A percentile compares a stretch with the other conserved stretches of the same genome.
phyloP scores from a whole-genome alignment of 179 eudicot genomes.

The Camellia oleifera region DNA sequence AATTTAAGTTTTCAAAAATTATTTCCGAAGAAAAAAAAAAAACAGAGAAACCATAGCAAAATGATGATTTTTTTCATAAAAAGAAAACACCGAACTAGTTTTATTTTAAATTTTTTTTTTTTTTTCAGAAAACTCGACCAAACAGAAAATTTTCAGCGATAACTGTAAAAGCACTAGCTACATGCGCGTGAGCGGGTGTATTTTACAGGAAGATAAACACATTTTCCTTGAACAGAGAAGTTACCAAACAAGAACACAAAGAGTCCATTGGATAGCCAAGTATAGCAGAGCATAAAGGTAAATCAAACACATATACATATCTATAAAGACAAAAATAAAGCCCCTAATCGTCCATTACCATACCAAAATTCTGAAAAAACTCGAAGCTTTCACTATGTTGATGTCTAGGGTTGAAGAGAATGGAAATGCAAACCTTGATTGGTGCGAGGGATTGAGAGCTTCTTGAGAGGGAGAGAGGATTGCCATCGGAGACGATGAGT shows the following conservation, averaged over 20 bases:
- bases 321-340: background rate
- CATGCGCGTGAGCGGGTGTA: too few species aligned
- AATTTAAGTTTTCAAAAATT: too few species aligned
- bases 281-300: background rate
- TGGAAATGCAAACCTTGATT: slow-evolving; percentile 12
- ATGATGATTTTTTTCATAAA: too few species aligned
- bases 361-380: background rate
- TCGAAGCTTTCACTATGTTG: background rate
- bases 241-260: too few species aligned
- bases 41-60: too few species aligned
- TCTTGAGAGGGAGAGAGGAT: background rate
- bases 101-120: too few species aligned
- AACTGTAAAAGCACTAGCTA: too few species aligned
- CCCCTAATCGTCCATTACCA: background rate
- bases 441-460: slow-evolving; percentile 1
- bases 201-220: too few species aligned
- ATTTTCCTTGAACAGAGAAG: background rate
- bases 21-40: too few species aligned
- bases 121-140: too few species aligned
- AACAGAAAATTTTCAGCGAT: too few species aligned
- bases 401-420: background rate
- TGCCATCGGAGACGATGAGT: background rate
- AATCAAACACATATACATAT: background rate
- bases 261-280: background rate
- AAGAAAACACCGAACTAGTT: too few species aligned